Percentiles rank a stretch among this genome's conserved stretches.
phyloP scores from a whole-genome alignment of 345 rosid genomes.

The Pugionium cornutum region DNA sequence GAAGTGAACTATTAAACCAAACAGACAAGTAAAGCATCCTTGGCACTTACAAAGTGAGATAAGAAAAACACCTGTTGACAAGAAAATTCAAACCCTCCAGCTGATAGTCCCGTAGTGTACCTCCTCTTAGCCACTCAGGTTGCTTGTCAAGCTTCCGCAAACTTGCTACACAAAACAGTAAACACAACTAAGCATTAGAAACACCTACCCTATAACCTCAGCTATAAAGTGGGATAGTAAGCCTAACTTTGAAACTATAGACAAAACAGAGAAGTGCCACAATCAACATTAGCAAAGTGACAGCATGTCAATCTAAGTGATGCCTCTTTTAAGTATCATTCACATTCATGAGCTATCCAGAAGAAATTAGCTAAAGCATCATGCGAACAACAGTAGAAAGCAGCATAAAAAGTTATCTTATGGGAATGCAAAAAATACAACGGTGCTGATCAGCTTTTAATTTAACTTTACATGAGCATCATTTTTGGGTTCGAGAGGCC shows the following conservation, averaged over 20 bases:
- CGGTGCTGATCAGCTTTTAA: not conserved
- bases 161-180: conserved; percentile 55
- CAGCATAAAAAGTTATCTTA: conserved; percentile 10
- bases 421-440: not conserved
- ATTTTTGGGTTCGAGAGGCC: not conserved
- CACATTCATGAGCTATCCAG: conserved; percentile 3
- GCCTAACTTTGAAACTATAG: conserved; percentile 15
- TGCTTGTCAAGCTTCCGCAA: conserved; percentile 97
- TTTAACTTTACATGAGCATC: conserved; percentile 3
- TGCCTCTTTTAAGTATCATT: not conserved
- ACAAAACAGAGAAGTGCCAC: conserved; percentile 9
- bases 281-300: conserved; percentile 21
- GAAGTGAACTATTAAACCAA: conserved; percentile 20
- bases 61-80: conserved; percentile 77
- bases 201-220: conserved; percentile 6
- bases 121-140: conserved; percentile 95
- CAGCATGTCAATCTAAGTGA: conserved; percentile 1
- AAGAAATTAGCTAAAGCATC: conserved; percentile 20
- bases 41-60: conserved; percentile 6
- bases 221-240: conserved; percentile 3
- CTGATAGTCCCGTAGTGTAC: conserved; percentile 98
- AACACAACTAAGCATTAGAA: conserved; percentile 20
- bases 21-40: conserved; percentile 22
- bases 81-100: conserved; percentile 97
- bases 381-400: conserved; percentile 5